Evolutionary conservation across 2,329 filamentous ascomycete species (phyloP).

Genomic region (Talaromyces verruculosus): DNA sequence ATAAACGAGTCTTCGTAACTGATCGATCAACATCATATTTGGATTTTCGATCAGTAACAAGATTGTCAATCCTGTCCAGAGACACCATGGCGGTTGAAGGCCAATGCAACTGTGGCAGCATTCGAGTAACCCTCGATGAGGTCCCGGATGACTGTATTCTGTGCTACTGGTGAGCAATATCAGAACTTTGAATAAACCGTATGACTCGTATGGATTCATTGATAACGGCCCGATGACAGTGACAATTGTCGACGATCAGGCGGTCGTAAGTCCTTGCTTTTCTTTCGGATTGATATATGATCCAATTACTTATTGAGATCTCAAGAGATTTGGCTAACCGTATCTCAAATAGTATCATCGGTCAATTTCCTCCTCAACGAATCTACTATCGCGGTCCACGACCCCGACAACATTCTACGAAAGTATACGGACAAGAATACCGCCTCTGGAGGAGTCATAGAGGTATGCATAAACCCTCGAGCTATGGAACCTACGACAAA

Average conservation of each 20-base stretch:
- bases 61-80: not conserved
- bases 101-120: constrained; percentile 8
- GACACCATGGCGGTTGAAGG: constrained; percentile 1
- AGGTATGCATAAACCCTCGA: not conserved
- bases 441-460: not conserved
- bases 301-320: too few relatives aligned
- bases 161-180: constrained; percentile 3
- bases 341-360: not conserved
- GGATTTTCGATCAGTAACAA: not conserved
- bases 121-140: constrained; percentile 1
- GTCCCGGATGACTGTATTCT: constrained; percentile 3
- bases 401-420: not conserved
- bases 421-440: constrained; percentile 7
- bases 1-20: too few relatives aligned
- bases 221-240: not conserved
- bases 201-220: not conserved
- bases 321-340: not conserved
- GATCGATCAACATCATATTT: too few relatives aligned
- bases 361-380: not conserved
- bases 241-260: constrained; percentile 11
- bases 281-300: not conserved
- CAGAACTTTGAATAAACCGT: not conserved
- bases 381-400: not conserved
- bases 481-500: not conserved
- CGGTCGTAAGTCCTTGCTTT: not conserved